Base-by-base conservation (phyloP, 345 rosid species). In the Aquilaria malaccensis region DNA sequence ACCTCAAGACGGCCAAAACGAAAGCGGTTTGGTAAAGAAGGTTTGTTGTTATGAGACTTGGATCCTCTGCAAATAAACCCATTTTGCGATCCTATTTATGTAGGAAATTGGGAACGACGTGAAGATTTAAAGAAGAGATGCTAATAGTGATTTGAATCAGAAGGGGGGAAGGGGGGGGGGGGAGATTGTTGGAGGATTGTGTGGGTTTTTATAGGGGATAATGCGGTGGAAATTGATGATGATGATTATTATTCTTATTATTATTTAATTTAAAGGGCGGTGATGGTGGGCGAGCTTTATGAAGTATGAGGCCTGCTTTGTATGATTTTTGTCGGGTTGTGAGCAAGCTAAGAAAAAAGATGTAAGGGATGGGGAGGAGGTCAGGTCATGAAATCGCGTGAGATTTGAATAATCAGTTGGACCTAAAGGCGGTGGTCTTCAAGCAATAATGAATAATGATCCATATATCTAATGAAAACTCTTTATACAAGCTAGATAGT, bases 1-100 rank as follows among this genome's bases (percentile, higher is more conserved):
- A 87, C 72, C 98, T 75, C 31, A 85, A 31, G 50, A 93, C 63
- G 14, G 98, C 80, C 51, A 89, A 67, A 7, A 79, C 67, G 50
- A 85, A 77, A 5, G 96, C 98, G 43, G 89, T 77, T 73, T 84
- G 73, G 96, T 93, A 87, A 22, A 93, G 77, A 58, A 83, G 53
- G 30, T 88, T 88, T 51, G 83, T 72, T 33, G 79, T 60, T 1
- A 84, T 70, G 50, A 77, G 67, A 63, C 84, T 71, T 4, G 91
- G 83, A 61, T 87, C 90, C 50, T 85, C 97, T 31, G 75, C 78
- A 55, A 81, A 84, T 75, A 83, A 73, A 54, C 89, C 76, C 96
- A 87, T 87, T 9, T 37, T 37, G 7, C 43, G 7, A 37, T 37
- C 7, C 7, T 37, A 37, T 37, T 2, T 37, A 1, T 37, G 7